Evolutionary conservation across 1,284 basidiomycete species (phyloP).

Genomic region (Rhodotorula mucilaginosa): DNA sequence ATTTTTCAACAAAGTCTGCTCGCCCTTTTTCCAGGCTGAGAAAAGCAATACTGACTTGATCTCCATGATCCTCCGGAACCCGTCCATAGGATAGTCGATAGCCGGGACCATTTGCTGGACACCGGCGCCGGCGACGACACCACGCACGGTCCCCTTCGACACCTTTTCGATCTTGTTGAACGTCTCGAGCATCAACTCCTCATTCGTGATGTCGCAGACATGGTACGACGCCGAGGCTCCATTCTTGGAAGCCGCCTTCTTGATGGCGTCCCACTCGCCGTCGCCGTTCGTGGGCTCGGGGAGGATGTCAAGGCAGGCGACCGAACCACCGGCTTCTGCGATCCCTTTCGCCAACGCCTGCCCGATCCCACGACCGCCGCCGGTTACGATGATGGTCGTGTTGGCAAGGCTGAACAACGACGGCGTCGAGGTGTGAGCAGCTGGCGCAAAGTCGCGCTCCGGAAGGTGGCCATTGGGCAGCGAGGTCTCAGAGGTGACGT

Average conservation of each 20-base stretch:
- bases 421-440: neutral
- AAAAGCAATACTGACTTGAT: conserved; percentile 78
- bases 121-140: neutral
- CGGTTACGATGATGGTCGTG: neutral
- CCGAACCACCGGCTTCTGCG: neutral
- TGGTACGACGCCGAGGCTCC: neutral
- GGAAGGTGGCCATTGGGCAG: conserved; percentile 1
- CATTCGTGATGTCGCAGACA: conserved; percentile 4
- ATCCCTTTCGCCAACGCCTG: neutral
- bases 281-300: neutral
- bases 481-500: neutral
- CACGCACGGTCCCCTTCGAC: neutral
- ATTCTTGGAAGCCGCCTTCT: neutral
- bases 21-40: conserved; percentile 60
- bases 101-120: conserved; percentile 5
- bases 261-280: conserved; percentile 2
- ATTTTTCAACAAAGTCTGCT: neutral
- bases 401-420: neutral
- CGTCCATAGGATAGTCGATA: conserved; percentile 66
- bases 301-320: conserved; percentile 4
- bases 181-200: neutral
- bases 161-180: neutral
- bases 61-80: conserved; percentile 69
- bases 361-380: neutral
- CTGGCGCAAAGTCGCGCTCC: neutral